Conservation (phyloP, 257 asterid species). For the Paulownia fortunei region DNA sequence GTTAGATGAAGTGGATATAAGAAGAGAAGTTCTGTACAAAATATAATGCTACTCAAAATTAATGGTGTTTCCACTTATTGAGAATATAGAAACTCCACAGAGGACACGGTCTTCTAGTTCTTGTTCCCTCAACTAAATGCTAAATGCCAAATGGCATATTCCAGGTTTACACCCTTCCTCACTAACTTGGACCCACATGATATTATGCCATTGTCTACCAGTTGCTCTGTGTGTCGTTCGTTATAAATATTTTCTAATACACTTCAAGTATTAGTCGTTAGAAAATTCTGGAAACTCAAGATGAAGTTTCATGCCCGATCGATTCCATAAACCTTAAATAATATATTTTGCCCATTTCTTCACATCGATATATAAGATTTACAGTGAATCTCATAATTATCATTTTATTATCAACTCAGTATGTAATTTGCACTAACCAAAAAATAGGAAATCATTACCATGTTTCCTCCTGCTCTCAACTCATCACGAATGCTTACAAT, state of each 20-base stretch:
- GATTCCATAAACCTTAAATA: background rate
- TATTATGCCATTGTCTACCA: background rate
- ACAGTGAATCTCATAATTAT: background rate
- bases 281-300: background rate
- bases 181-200: constrained; percentile 3
- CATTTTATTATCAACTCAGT: constrained; percentile 8
- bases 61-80: background rate
- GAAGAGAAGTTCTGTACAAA: background rate
- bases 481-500: background rate
- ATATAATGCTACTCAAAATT: background rate
- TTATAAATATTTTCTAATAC: background rate
- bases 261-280: background rate
- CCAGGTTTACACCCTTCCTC: constrained; percentile 29
- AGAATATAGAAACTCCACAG: background rate
- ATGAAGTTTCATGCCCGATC: background rate
- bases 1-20: background rate
- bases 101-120: background rate
- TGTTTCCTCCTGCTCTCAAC: constrained; percentile 19
- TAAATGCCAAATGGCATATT: constrained; percentile 19
- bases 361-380: background rate
- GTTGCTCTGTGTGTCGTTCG: background rate
- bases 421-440: background rate
- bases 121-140: background rate
- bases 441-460: background rate
- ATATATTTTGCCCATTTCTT: background rate